These are phyloP conservation scores for Annulohypoxylon bovei DNA, from an alignment of 495 filamentous ascomycete species.

Conservation along the genomic window DNA sequence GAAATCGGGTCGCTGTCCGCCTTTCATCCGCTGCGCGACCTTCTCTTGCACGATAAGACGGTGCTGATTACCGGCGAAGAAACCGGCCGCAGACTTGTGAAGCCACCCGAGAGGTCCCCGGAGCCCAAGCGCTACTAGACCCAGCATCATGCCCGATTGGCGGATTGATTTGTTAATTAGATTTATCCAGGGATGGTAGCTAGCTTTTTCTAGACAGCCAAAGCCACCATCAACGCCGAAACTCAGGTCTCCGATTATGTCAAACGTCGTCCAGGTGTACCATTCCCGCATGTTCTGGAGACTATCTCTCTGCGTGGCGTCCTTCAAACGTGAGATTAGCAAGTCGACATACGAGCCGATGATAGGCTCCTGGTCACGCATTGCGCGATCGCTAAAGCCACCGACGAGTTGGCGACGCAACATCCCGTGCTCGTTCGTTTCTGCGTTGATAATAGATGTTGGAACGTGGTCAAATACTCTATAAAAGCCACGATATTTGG, in stretches of 20 bases:
- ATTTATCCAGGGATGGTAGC: constrained; percentile 63
- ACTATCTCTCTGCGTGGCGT: not conserved
- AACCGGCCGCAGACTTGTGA: not conserved
- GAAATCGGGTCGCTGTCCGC: constrained; percentile 55
- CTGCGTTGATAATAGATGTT: not conserved
- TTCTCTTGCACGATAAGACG: not conserved
- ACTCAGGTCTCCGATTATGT: constrained; percentile 66
- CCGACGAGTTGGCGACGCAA: not conserved
- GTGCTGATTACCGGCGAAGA: not conserved
- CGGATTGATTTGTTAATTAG: constrained; percentile 52
- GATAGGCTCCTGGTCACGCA: not conserved
- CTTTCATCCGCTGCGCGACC: constrained; percentile 18
- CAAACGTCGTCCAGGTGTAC: constrained; percentile 69
- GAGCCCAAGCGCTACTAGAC: not conserved
- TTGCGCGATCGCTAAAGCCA: not conserved
- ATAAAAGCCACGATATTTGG: not conserved
- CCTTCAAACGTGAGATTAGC: not conserved
- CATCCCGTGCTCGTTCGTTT: not conserved
- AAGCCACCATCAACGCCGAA: constrained; percentile 64
- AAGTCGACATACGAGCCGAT: not conserved
- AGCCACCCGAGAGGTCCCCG: not conserved
- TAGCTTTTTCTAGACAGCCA: constrained; percentile 56
- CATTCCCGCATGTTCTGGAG: constrained; percentile 45
- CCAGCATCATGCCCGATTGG: not conserved
- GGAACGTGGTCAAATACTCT: not conserved